Evolutionary conservation across 23 red algal genomes (phyloP).

Genomic region (Chondrus crispus): DNA sequence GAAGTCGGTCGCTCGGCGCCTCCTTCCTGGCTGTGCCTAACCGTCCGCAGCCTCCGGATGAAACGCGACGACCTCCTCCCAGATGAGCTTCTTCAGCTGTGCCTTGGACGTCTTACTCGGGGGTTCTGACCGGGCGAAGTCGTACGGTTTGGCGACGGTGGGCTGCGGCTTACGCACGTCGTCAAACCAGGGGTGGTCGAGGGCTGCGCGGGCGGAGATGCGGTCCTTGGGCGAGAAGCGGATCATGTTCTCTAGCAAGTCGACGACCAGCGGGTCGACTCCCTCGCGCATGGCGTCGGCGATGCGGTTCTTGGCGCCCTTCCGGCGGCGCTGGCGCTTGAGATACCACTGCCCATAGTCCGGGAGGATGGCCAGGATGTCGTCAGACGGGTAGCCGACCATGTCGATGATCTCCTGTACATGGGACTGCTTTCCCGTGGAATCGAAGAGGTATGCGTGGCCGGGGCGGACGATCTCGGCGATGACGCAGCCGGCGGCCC

Average conservation of each 20-base stretch:
- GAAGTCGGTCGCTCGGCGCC: no score
- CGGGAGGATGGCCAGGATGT: conserved; percentile 18
- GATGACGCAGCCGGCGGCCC: conserved; percentile 91
- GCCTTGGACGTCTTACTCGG: conserved; percentile 29
- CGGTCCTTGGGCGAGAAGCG: conserved; percentile 73
- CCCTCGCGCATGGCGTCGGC: conserved; percentile 1
- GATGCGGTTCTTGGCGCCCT: conserved; percentile 30
- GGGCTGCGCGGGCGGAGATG: conserved; percentile 62
- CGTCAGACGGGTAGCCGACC: conserved; percentile 59
- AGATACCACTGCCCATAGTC: conserved; percentile 25
- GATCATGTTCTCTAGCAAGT: conserved; percentile 80
- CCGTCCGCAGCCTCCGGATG: conserved; percentile 33
- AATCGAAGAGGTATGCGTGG: conserved; percentile 68
- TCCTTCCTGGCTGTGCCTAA: no score
- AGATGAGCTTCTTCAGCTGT: conserved; percentile 43
- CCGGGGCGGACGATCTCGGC: conserved; percentile 75
- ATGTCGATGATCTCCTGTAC: conserved; percentile 69
- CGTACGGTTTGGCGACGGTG: background rate
- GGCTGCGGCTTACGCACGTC: conserved; percentile 11
- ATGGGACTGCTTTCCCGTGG: conserved; percentile 65
- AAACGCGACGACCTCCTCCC: conserved; percentile 47
- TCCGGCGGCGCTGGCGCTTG: conserved; percentile 9
- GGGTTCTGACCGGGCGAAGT: conserved; percentile 44
- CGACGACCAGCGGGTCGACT: conserved; percentile 55
- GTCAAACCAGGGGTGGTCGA: conserved; percentile 84